Conservation (phyloP, 306 rosid genomes). For the Cucurbita moschata region DNA sequence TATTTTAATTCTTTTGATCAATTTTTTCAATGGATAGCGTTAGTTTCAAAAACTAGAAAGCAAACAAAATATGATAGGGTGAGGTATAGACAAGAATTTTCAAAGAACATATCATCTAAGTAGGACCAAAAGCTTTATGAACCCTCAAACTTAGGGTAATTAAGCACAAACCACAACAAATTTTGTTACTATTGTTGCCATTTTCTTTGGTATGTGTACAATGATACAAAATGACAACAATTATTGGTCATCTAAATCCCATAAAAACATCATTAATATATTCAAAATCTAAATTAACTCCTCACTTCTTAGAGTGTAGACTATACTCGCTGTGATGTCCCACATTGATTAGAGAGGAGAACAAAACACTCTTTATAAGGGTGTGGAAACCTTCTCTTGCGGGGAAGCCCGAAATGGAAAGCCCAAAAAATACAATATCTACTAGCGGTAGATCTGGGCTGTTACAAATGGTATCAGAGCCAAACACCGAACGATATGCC, state of each 20-base stretch:
- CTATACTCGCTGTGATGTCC: too few species aligned
- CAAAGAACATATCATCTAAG: constrained; percentile 9
- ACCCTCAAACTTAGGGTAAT: constrained; percentile 15
- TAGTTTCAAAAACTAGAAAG: not conserved
- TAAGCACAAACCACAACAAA: constrained; percentile 12
- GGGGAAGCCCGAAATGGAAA: too few species aligned
- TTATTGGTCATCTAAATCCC: not conserved
- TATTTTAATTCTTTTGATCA: too few species aligned
- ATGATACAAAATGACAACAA: not conserved
- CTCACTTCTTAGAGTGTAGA: too few species aligned
- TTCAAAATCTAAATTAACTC: not conserved
- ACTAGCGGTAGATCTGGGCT: too few species aligned
- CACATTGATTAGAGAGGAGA: too few species aligned
- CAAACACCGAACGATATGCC: too few species aligned
- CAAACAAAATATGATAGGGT: not conserved
- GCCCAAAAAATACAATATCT: too few species aligned
- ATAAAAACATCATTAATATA: not conserved
- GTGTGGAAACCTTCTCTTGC: too few species aligned
- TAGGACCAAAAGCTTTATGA: constrained; percentile 14
- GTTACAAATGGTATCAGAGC: too few species aligned
- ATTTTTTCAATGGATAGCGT: not conserved
- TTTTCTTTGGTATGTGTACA: not conserved
- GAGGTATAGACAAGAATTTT: not conserved
- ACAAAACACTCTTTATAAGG: too few species aligned
- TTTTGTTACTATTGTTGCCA: not conserved